Evolutionary conservation across 1,284 basidiomycete species (phyloP).

Genomic region (Tilletia horrida): DNA sequence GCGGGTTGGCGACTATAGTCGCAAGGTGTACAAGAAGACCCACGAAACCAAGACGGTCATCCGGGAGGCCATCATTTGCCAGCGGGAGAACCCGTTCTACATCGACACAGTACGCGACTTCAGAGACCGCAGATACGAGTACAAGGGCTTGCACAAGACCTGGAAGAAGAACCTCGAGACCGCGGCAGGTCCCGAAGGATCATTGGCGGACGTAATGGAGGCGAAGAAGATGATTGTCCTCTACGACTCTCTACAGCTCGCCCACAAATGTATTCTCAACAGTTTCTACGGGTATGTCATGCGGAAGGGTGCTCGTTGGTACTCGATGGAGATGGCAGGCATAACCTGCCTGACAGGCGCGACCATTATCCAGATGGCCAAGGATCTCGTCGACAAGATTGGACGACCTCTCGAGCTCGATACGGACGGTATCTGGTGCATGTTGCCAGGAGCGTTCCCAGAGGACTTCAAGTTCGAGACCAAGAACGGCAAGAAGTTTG

Average conservation of each 20-base stretch:
- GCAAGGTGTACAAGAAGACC: slow-evolving; percentile 98
- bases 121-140: slow-evolving; percentile 96
- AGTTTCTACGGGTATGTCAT: slow-evolving; percentile 99
- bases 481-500: slow-evolving; percentile 78
- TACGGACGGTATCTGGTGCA: slow-evolving; percentile 99
- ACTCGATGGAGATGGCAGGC: slow-evolving; percentile 99
- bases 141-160: slow-evolving; percentile 96
- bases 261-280: slow-evolving; percentile 99
- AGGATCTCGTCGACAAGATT: slow-evolving; percentile 88
- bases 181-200: slow-evolving; percentile 63
- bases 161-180: slow-evolving; percentile 98
- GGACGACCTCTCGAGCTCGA: slow-evolving; percentile 95
- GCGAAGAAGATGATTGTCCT: slow-evolving; percentile 99
- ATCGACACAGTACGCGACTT: slow-evolving; percentile 97
- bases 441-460: slow-evolving; percentile 95
- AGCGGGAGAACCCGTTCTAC: slow-evolving; percentile 98
- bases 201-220: slow-evolving; percentile 83
- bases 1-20: slow-evolving; percentile 93
- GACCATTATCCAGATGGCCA: slow-evolving; percentile 99
- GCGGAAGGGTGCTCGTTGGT: slow-evolving; percentile 98
- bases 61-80: slow-evolving; percentile 92
- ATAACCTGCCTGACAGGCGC: slow-evolving; percentile 99
- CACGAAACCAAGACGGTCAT: slow-evolving; percentile 96
- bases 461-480: slow-evolving; percentile 97
- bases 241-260: slow-evolving; percentile 98